Percentiles rank a stretch among this genome's conserved stretches.
Evolutionary conservation across 2,329 filamentous ascomycete genomes (phyloP).

Genomic region (Domatiomyces catenatus): DNA sequence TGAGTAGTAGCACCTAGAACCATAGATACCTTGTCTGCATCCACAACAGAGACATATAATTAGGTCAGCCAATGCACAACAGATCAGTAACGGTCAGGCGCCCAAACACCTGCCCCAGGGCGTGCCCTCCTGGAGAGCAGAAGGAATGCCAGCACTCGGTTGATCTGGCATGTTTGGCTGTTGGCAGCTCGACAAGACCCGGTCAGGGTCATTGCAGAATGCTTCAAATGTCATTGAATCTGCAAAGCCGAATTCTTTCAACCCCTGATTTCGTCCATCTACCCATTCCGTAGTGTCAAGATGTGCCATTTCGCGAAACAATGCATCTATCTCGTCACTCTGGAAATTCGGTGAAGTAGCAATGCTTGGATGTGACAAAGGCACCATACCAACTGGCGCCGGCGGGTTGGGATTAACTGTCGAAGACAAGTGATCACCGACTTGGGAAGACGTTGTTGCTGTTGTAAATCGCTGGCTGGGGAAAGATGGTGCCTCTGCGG

Average conservation of each 20-base stretch:
- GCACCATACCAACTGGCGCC: not conserved
- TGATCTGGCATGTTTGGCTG: not conserved
- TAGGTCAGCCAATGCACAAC: not conserved
- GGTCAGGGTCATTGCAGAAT: constrained; percentile 31
- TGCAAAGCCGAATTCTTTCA: constrained; percentile 31
- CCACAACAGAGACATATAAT: not conserved
- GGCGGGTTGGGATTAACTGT: not conserved
- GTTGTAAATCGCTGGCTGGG: not conserved
- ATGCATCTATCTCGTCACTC: constrained; percentile 26
- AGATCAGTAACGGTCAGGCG: not conserved
- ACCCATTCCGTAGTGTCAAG: constrained; percentile 32
- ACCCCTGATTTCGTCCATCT: constrained; percentile 25
- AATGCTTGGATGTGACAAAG: not conserved
- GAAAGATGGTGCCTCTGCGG: not conserved
- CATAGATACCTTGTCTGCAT: not conserved
- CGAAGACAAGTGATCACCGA: not conserved
- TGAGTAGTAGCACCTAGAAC: not conserved
- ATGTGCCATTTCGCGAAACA: constrained; percentile 32
- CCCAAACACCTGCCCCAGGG: not conserved
- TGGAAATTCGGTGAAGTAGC: constrained; percentile 16
- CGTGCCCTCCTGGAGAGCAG: not conserved
- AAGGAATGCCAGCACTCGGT: not conserved
- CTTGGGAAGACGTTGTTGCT: not conserved
- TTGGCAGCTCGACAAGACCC: constrained; percentile 9
- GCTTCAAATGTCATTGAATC: constrained; percentile 30